Evolutionary conservation across 495 filamentous ascomycete species (phyloP).

Genomic region (Neurospora sp.): DNA sequence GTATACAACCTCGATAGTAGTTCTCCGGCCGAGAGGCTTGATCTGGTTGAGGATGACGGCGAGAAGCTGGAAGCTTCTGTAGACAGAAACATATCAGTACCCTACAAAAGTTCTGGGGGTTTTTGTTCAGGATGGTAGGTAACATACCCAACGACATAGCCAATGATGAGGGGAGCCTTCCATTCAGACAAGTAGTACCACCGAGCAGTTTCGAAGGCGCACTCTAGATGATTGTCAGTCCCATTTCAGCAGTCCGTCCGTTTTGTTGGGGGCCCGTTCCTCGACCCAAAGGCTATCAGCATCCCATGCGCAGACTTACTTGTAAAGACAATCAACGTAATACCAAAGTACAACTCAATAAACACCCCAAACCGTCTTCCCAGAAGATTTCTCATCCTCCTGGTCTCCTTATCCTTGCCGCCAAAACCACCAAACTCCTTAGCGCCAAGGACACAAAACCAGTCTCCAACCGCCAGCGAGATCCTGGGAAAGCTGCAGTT

Average conservation of each 20-base stretch:
- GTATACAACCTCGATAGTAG: background rate
- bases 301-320: background rate
- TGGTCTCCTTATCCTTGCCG: background rate
- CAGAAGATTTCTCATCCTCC: background rate
- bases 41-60: background rate
- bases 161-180: background rate
- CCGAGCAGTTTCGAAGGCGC: background rate
- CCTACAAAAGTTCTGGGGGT: no score
- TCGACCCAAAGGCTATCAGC: background rate
- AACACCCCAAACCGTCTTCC: background rate
- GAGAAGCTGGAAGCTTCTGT: background rate
- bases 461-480: constrained; percentile 5
- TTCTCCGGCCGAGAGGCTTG: background rate
- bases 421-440: background rate
- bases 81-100: background rate
- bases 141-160: background rate
- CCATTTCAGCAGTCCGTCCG: background rate
- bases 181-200: background rate
- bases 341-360: constrained; percentile 3
- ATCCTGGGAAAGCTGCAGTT: background rate
- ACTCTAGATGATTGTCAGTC: background rate
- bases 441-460: background rate
- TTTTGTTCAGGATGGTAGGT: background rate
- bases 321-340: background rate
- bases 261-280: background rate